Evolutionary conservation across 768 basidiomycete genomes (phyloP), one percentile per base, ranked within the genome.

Genomic region (Podaxis sp.): DNA sequence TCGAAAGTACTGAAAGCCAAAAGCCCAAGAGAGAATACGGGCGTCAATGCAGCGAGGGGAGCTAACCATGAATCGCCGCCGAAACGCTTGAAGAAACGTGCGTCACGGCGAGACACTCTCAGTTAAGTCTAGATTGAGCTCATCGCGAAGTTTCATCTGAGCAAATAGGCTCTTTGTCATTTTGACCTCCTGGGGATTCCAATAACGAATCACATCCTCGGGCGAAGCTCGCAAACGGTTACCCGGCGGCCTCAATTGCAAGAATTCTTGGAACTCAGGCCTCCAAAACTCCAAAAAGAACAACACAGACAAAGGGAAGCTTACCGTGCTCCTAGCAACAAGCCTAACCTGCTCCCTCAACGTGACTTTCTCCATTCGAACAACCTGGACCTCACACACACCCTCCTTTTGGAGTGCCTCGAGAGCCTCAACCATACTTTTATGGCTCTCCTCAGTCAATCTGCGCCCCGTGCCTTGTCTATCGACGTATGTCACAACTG

Each of bases 401-500:
- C 67, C 66, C 36, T 71, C 68, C 28, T 56, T 50, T 63, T 72
- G 66, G 41, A 71, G 62, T 58, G 40, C 60, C 33, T 49, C 57
- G 26, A 74, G 62, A 37, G 69, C 69, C 50, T 70, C 66, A 44
- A 71, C 53, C 20, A 72, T 62, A 10, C 58, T 60, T 53, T 66
- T 50, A 60, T 71, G 71, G 58, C 66, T 66, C 33, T 69, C 66
- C 7, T 65, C 63, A 6, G 56, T 64, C 22, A 74, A 57, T 30
- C 68, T 68, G 24, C 65, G 59, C 26, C 66, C 65, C 7, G 66
- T 65, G 1, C 52, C 64, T 71, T 91, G 89, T 20, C 88, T 77
- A 46, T 84, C 85, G 56, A 90, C 78, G 63, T 90, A 90, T 1
- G 86, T 86, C 55, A 78, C 76, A 0, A 78, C 40, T 1, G 78